Percentiles rank a stretch among this genome's conserved stretches.
These are phyloP conservation scores for Ephemerocybe angulata DNA, from an alignment of 768 basidiomycete species.

Conservation along the genomic window DNA sequence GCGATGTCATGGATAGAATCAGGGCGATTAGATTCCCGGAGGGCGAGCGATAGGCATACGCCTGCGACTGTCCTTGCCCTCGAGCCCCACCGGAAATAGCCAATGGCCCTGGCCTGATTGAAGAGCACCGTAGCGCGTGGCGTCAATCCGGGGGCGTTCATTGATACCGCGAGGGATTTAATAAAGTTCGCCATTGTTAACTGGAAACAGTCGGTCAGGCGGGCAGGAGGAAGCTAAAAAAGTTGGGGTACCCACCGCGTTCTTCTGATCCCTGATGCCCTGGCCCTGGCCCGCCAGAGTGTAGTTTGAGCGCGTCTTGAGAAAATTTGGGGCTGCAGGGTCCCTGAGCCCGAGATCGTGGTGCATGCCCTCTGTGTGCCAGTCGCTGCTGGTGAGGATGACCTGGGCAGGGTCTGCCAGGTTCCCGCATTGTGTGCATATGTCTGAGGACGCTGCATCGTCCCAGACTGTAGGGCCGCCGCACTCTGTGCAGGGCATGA, in stretches of 20 bases:
- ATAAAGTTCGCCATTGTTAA: slow-evolving; percentile 63
- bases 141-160: slow-evolving; percentile 57
- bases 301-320: slow-evolving; percentile 55
- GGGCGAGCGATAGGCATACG: slow-evolving; percentile 63
- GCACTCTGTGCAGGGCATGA: slow-evolving; percentile 54
- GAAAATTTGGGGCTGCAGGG: slow-evolving; percentile 31
- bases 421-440: slow-evolving; percentile 73
- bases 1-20: slow-evolving; percentile 70
- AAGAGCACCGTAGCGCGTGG: slow-evolving; percentile 68
- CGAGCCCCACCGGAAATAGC: slow-evolving; percentile 68
- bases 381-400: slow-evolving; percentile 45
- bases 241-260: slow-evolving; percentile 44
- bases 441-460: slow-evolving; percentile 53
- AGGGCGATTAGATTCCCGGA: slow-evolving; percentile 67
- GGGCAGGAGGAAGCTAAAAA: slow-evolving; percentile 12
- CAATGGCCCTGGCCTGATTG: slow-evolving; percentile 58
- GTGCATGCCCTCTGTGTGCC: slow-evolving; percentile 36
- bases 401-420: slow-evolving; percentile 60
- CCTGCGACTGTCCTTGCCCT: slow-evolving; percentile 67
- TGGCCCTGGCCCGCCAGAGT: slow-evolving; percentile 63
- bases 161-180: slow-evolving; percentile 51
- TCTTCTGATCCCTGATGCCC: slow-evolving; percentile 60
- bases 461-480: slow-evolving; percentile 49
- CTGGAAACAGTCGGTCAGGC: slow-evolving; percentile 33
- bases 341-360: slow-evolving; percentile 31